These are phyloP conservation scores for Chlorella sp. DNA, from an alignment of 139 green algal genomes.

Conservation along the genomic window DNA sequence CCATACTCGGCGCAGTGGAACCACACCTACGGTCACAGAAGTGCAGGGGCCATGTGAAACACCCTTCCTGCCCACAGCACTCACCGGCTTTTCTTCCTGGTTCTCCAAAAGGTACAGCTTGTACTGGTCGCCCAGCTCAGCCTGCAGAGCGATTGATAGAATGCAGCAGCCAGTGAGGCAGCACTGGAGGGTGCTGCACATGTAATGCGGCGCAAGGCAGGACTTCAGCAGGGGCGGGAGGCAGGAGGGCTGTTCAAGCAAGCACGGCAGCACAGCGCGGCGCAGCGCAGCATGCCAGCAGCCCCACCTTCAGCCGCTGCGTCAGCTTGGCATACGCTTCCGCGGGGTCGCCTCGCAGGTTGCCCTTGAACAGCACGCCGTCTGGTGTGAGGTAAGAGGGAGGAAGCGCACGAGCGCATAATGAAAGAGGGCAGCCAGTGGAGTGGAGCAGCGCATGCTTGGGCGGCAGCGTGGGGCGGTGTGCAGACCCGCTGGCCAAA, in stretches of 20 bases:
- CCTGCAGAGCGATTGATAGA: constrained; percentile 9
- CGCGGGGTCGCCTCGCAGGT: constrained; percentile 75
- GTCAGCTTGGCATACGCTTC: constrained; percentile 68
- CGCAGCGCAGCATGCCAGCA: neutral
- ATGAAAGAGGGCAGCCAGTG: too few relatives aligned
- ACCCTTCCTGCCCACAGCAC: constrained; percentile 44
- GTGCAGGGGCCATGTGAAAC: too few relatives aligned
- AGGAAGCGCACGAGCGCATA: too few relatives aligned
- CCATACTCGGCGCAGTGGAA: too few relatives aligned
- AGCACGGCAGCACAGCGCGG: neutral
- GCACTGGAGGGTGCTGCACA: too few relatives aligned
- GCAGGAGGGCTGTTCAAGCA: too few relatives aligned
- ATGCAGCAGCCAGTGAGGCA: neutral
- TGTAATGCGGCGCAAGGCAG: too few relatives aligned
- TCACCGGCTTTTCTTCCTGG: constrained; percentile 76
- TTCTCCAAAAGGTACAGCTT: constrained; percentile 80
- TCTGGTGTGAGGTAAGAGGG: constrained; percentile 35
- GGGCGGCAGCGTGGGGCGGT: too few relatives aligned
- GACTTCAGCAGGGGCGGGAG: too few relatives aligned
- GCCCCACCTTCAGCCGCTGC: constrained; percentile 59
- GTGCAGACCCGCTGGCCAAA: too few relatives aligned
- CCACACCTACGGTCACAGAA: too few relatives aligned
- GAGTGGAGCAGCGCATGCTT: too few relatives aligned
- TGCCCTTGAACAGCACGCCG: constrained; percentile 90
- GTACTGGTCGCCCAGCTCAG: constrained; percentile 69